Percentiles rank a stretch among this genome's conserved stretches.
Conservation (phyloP, 805 yeast genomes). For the Metschnikowia picachoensis region DNA sequence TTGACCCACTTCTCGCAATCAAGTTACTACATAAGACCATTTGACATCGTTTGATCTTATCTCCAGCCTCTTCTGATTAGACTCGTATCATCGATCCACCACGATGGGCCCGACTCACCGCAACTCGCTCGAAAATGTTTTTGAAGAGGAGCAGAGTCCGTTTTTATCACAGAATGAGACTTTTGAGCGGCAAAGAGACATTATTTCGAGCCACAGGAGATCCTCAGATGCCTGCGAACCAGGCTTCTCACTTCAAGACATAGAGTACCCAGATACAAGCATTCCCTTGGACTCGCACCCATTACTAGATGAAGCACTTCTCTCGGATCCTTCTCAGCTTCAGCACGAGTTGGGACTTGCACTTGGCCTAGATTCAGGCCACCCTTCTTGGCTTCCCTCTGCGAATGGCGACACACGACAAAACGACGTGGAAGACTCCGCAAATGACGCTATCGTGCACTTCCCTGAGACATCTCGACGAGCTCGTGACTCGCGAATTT, state of each 20-base stretch:
- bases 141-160: constrained; percentile 2
- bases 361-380: constrained; percentile 4
- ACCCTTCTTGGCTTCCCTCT: constrained; percentile 8
- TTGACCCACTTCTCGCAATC: too few species aligned
- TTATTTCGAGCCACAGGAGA: neutral
- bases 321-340: constrained; percentile 2
- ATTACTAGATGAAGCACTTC: constrained; percentile 8
- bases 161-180: constrained; percentile 2
- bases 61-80: neutral
- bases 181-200: neutral
- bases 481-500: neutral
- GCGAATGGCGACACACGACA: neutral
- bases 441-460: neutral
- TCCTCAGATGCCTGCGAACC: neutral
- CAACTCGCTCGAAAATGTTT: neutral
- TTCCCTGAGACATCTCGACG: neutral
- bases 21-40: neutral
- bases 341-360: constrained; percentile 8
- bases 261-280: constrained; percentile 6
- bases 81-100: neutral
- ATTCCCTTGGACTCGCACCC: constrained; percentile 9
- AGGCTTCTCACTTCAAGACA: constrained; percentile 6
- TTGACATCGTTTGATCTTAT: neutral
- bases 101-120: neutral
- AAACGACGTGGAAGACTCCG: neutral